Conservation (phyloP, 192 early-diverging fungal species). For the Mortierella antarctica region DNA sequence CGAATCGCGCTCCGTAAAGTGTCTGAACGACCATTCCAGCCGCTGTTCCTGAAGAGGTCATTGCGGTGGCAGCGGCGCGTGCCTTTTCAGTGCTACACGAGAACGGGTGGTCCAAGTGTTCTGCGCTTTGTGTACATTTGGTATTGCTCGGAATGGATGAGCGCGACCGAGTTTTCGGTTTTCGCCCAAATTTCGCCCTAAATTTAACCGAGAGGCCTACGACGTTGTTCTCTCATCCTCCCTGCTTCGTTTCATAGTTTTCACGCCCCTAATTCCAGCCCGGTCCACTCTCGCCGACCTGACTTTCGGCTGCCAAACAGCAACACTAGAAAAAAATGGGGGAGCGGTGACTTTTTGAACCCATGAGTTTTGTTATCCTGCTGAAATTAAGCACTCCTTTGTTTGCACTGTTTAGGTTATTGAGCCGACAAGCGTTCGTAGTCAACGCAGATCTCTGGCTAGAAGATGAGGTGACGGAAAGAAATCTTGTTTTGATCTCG, state of each 20-base stretch:
- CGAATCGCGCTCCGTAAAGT: not conserved
- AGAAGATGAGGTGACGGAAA: slow-evolving; percentile 55
- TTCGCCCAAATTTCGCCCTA: not conserved
- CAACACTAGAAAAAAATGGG: no score
- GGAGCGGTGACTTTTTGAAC: no score
- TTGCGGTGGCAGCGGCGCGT: not conserved
- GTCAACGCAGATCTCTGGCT: slow-evolving; percentile 62
- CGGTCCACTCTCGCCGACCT: no score
- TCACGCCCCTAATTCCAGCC: not conserved
- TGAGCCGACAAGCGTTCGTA: slow-evolving; percentile 54
- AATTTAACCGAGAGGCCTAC: not conserved
- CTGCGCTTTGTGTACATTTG: not conserved
- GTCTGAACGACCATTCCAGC: no score
- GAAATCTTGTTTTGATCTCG: slow-evolving; percentile 56
- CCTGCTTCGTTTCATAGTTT: not conserved
- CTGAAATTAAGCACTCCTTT: no score
- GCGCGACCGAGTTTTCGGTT: slow-evolving; percentile 7
- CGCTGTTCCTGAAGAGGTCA: no score
- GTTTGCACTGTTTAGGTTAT: not conserved
- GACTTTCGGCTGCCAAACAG: no score
- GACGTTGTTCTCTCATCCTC: not conserved
- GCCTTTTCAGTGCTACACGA: not conserved
- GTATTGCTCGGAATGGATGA: not conserved
- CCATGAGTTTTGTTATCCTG: no score
- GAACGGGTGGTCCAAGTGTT: not conserved